Base-by-base conservation (phyloP, 2,329 filamentous ascomycete species). In the Meredithiella fracta region DNA sequence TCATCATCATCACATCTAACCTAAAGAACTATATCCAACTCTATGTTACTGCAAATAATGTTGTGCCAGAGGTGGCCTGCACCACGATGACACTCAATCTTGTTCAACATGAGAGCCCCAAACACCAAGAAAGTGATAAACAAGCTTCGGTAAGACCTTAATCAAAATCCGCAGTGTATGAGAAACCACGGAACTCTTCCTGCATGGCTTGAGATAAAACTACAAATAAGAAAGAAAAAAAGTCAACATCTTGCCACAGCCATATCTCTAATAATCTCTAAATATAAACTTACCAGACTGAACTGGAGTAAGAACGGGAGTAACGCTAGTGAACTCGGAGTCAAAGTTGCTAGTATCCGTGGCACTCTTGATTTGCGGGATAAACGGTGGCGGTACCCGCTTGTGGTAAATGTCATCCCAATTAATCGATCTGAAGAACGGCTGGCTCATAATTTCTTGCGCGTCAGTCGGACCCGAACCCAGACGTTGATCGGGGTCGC, bases 291-390 rank as follows among this genome's bases (percentile, higher is more conserved):
- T 85, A 94, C 90, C 89, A 70, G 88, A 94, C 71, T 97, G 90
- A 56, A 98, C 92, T 53, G 92, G 92, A 29, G 92, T 98, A 62
- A 98, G 77, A 58, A 98, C 92, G 1, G 92, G 92, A 44, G 92
- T 98, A 55, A 98, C 92, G 66, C 91, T 97, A 1, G 92, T 98
- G 67, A 98, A 98, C 68, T 98, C 92, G 50, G 86, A 88, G 67
- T 98, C 92, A 69, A 98, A 98, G 72, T 98, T 98, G 76, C 90
- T 96, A n/a, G 92, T 98, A 72, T 98, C 92, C 47, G 92, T 96
- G 7, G 90, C 79, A 67, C 79, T 94, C 70, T 85, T 92, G 64
- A 98, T 94, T 38, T 80, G 80, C 17, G 92, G 92, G 68, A 90
- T 70, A 73, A 96, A 97, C 0, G 92, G 92, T 55, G 92, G 85